Conservation (phyloP, 805 yeast species). For the Barnettozyma botsteinii region DNA sequence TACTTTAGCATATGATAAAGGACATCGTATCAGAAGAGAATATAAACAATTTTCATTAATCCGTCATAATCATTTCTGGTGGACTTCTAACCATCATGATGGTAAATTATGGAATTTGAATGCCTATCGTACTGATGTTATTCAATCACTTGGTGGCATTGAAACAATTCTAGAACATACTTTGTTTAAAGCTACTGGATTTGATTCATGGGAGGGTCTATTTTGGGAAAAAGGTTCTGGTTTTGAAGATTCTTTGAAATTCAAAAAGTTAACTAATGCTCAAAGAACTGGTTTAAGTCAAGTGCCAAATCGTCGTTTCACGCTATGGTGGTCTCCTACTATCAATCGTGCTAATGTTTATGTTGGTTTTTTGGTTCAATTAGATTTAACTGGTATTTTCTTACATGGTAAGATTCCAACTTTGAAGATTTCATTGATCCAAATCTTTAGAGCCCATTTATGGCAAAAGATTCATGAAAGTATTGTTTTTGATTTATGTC, state of each 20-base stretch:
- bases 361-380: slow-evolving; percentile 93
- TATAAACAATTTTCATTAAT: slow-evolving; percentile 69
- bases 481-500: slow-evolving; percentile 88
- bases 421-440: slow-evolving; percentile 88
- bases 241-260: slow-evolving; percentile 91
- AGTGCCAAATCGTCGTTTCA: slow-evolving; percentile 94
- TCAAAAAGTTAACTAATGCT: slow-evolving; percentile 93
- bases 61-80: slow-evolving; percentile 88
- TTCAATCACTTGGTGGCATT: slow-evolving; percentile 95
- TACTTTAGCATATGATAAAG: slow-evolving; percentile 90
- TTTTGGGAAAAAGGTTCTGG: slow-evolving; percentile 99
- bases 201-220: slow-evolving; percentile 96
- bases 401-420: slow-evolving; percentile 98
- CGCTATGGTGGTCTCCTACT: slow-evolving; percentile 99
- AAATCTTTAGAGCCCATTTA: slow-evolving; percentile 93
- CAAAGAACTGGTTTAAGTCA: slow-evolving; percentile 96
- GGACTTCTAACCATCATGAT: slow-evolving; percentile 91
- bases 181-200: slow-evolving; percentile 92
- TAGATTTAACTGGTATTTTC: slow-evolving; percentile 94
- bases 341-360: slow-evolving; percentile 96
- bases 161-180: slow-evolving; percentile 95
- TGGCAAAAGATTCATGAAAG: slow-evolving; percentile 99
- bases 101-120: slow-evolving; percentile 94
- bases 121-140: slow-evolving; percentile 90
- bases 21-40: slow-evolving; percentile 78